Evolutionary conservation across 2,329 filamentous ascomycete species (phyloP).

Genomic region (Chaetomium globosum): DNA sequence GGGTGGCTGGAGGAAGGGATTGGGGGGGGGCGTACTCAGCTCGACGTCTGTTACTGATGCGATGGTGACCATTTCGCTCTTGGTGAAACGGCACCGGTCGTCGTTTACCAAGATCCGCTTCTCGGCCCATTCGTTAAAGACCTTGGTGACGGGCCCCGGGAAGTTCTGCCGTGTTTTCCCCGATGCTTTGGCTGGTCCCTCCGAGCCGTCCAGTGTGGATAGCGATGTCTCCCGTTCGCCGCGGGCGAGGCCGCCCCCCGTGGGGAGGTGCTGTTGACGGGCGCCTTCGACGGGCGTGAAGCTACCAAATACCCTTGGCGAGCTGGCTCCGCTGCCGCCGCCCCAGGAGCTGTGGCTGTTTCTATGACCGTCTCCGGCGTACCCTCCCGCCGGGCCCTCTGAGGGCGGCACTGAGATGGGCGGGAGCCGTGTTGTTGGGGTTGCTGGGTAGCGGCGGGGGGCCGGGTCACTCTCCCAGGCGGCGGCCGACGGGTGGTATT

Average conservation of each 20-base stretch:
- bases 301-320: neutral
- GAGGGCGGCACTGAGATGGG: neutral
- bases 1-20: neutral
- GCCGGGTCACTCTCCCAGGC: too few species aligned
- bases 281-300: neutral
- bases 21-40: neutral
- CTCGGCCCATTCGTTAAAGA: neutral
- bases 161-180: constrained; percentile 6
- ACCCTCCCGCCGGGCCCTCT: neutral
- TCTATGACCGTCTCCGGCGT: neutral
- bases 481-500: neutral
- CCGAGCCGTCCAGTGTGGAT: neutral
- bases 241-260: neutral
- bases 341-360: neutral
- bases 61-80: neutral
- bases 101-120: constrained; percentile 7
- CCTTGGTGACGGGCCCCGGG: neutral
- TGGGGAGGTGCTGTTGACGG: neutral
- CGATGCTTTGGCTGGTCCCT: neutral
- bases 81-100: neutral
- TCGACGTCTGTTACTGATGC: neutral
- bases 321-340: neutral
- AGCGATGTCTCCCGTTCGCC: neutral
- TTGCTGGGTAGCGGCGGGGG: too few species aligned
- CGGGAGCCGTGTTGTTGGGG: neutral